Base-by-base conservation (phyloP, 805 yeast species). In the Starmera amethionina region DNA sequence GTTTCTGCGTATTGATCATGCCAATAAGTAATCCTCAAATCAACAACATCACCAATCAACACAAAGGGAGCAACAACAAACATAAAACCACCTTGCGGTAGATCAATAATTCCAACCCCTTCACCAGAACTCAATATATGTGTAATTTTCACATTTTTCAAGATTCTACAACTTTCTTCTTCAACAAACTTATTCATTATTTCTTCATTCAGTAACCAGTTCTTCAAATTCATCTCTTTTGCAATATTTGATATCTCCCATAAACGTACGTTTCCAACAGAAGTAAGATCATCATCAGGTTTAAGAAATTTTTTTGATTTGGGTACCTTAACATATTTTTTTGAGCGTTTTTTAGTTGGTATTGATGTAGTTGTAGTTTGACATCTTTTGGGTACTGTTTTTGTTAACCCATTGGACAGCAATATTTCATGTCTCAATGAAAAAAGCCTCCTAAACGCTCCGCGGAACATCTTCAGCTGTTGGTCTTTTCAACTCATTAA, bases 31-130 rank as follows among this genome's bases (percentile, higher is more conserved):
- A 90, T 73, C 47, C 73, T 75, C 35, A 85, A 71, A 18, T 68
- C 64, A 10, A 81, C 89, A 2, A 69, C 54, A 56, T 90, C 98
- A 3, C 95, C 96, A 1, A 89, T 89, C 15, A 82, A 60, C 3
- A 84, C 81, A 63, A 82, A 90, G 10, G 98, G 97, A 5, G 93
- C 74, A 2, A 84, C 64, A 1, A 79, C 85, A 6, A 88, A 65
- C 53, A 82, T 84, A 34, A 62, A 62, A 22, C 56, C 56, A 1
- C 36, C 46, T 4, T 45, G 41, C 18, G 62, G 65, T 10, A 64
- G 70, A 1, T 89, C 87, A 37, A 82, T 68, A 3, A 86, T 41
- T 0, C 82, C 94, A 25, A 90, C 50, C 1, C 97, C 96, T 42
- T 85, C 89, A 32, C 97, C 97, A 42, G 76, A 83, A 5, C 95